Percentiles rank a stretch among this genome's conserved stretches.
Evolutionary conservation across 140 eudicot genomes (phyloP).

Genomic region (Oenanthe javanica): DNA sequence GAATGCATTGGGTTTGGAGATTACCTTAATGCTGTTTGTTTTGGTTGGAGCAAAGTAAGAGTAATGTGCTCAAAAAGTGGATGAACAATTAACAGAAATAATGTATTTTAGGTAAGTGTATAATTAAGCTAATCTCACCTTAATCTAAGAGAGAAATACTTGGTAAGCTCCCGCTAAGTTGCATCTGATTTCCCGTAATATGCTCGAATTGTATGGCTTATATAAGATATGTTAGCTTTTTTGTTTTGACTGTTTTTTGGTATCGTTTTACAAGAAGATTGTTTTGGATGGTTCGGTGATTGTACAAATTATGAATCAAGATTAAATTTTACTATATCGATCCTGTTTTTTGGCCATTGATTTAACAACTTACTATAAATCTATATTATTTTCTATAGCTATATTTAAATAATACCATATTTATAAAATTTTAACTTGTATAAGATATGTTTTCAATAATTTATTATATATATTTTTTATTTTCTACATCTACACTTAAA

Average conservation of each 20-base stretch:
- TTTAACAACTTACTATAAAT: no score
- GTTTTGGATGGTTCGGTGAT: slow-evolving; percentile 1
- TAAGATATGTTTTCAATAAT: no score
- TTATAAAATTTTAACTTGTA: no score
- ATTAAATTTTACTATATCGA: not conserved
- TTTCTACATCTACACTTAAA: no score
- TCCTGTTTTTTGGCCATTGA: no score
- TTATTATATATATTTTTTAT: no score
- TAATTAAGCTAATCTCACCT: not conserved
- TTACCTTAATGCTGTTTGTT: slow-evolving; percentile 15
- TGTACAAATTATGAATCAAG: not conserved
- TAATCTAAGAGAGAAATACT: not conserved
- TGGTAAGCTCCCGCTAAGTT: not conserved
- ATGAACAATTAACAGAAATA: not conserved
- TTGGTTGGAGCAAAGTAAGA: not conserved
- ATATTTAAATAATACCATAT: no score
- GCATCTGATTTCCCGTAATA: slow-evolving; percentile 8
- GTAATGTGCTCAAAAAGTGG: not conserved
- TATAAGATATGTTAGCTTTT: not conserved
- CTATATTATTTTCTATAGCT: no score
- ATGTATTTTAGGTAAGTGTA: not conserved
- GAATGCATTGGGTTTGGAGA: slow-evolving; percentile 23
- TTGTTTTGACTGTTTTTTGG: not conserved
- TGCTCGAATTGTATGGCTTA: slow-evolving; percentile 3
- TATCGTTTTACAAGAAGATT: not conserved